These are phyloP conservation scores for Aspergillus flavus DNA, from an alignment of 2,329 filamentous ascomycete species.

Conservation along the genomic window DNA sequence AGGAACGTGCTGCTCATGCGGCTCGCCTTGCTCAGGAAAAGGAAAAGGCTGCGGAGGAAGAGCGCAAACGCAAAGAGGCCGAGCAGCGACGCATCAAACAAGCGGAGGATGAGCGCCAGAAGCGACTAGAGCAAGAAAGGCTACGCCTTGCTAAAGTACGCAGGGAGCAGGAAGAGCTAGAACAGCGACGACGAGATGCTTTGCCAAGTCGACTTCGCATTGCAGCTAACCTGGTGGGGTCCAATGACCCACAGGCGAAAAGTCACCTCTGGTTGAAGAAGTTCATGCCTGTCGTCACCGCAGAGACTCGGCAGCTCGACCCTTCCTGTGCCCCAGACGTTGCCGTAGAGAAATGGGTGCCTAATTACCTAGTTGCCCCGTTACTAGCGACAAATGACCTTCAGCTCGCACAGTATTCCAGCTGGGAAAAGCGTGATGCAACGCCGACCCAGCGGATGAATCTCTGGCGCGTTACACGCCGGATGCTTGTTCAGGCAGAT, in stretches of 20 bases:
- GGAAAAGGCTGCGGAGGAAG: conserved; percentile 48
- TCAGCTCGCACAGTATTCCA: conserved; percentile 51
- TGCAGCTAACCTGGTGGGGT: conserved; percentile 49
- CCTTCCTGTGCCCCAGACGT: conserved; percentile 37
- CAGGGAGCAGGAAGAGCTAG: conserved; percentile 49
- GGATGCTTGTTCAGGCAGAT: conserved; percentile 48
- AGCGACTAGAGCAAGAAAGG: conserved; percentile 46
- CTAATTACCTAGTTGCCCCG: conserved; percentile 53
- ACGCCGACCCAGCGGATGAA: conserved; percentile 48
- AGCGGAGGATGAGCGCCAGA: conserved; percentile 51
- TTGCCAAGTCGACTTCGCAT: conserved; percentile 49
- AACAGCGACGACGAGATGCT: conserved; percentile 49
- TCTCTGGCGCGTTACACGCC: conserved; percentile 51
- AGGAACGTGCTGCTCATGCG: conserved; percentile 37
- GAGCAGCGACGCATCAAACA: conserved; percentile 47
- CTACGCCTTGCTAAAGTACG: conserved; percentile 46
- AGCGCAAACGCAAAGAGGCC: conserved; percentile 45
- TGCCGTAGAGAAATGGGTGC: conserved; percentile 51
- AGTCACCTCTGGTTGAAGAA: conserved; percentile 47
- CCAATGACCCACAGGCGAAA: conserved; percentile 45
- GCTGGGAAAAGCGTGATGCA: conserved; percentile 49
- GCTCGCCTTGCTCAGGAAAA: conserved; percentile 42
- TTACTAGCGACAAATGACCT: conserved; percentile 53
- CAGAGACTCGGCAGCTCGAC: conserved; percentile 47
- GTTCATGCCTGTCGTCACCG: conserved; percentile 51